Percentiles rank a stretch among this genome's conserved stretches.
Conservation (phyloP, 257 asterid genomes). For the Coffea canephora region DNA sequence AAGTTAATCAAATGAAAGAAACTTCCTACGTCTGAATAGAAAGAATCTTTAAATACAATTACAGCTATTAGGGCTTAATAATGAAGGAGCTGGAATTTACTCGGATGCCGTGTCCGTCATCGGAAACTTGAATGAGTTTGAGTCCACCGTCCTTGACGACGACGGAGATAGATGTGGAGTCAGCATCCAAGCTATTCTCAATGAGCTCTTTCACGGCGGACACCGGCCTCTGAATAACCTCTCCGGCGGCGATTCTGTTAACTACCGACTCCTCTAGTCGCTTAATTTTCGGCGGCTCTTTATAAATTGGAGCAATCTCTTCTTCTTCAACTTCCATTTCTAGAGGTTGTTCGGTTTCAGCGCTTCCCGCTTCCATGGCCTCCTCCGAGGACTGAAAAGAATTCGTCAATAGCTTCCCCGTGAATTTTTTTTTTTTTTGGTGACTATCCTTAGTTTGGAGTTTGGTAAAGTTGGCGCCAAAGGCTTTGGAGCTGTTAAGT, state of each 20-base stretch:
- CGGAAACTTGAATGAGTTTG: conserved; percentile 93
- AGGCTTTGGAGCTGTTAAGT: too few relatives aligned
- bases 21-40: too few relatives aligned
- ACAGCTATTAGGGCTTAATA: background rate
- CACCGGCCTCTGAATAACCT: conserved; percentile 91
- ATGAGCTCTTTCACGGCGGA: conserved; percentile 95
- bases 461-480: conserved; percentile 18
- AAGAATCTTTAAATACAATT: too few relatives aligned
- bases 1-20: too few relatives aligned
- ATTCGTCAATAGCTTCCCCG: background rate
- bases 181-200: conserved; percentile 93
- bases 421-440: background rate
- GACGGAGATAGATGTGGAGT: conserved; percentile 67
- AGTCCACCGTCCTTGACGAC: conserved; percentile 88
- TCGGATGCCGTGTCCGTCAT: conserved; percentile 93
- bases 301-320: conserved; percentile 26
- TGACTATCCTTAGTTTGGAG: too few relatives aligned
- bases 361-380: background rate
- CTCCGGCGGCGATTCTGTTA: conserved; percentile 95
- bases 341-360: conserved; percentile 11
- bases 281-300: conserved; percentile 67
- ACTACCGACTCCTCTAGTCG: conserved; percentile 87
- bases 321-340: conserved; percentile 45
- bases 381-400: background rate
- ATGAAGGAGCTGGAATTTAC: conserved; percentile 29